Evolutionary conservation across 768 basidiomycete species (phyloP).

Genomic region (Tricholoma furcatifolium): DNA sequence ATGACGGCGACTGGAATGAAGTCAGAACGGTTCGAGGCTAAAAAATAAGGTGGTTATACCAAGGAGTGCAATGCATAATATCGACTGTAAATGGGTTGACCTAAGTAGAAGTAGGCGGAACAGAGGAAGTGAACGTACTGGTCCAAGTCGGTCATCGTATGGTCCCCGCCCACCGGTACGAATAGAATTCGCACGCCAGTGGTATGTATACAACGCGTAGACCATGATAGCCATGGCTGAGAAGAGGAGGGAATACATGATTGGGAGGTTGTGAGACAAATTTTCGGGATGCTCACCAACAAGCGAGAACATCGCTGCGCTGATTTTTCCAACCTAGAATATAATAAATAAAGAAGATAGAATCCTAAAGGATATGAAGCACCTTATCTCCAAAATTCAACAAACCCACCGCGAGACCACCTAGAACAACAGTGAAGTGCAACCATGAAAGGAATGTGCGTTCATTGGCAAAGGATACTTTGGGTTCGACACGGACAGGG

Average conservation of each 20-base stretch:
- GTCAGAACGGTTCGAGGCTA: not conserved
- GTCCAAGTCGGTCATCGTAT: constrained; percentile 94
- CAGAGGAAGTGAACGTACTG: constrained; percentile 54
- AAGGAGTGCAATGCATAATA: constrained; percentile 80
- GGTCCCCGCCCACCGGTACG: constrained; percentile 89
- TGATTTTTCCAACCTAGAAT: constrained; percentile 85
- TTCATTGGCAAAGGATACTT: constrained; percentile 94
- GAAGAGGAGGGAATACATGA: not conserved
- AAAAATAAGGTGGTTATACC: constrained; percentile 38
- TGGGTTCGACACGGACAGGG: constrained; percentile 91
- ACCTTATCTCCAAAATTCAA: constrained; percentile 98
- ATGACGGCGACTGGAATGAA: constrained; percentile 66
- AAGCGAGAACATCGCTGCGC: constrained; percentile 93
- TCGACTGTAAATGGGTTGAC: constrained; percentile 49
- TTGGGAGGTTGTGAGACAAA: constrained; percentile 6
- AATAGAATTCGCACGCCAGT: constrained; percentile 94
- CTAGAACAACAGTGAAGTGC: constrained; percentile 96
- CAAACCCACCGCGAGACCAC: constrained; percentile 92
- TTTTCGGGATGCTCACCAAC: constrained; percentile 55
- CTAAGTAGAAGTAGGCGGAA: not conserved
- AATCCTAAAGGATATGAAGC: constrained; percentile 17
- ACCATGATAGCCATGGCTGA: constrained; percentile 96
- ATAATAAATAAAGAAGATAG: not conserved
- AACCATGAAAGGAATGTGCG: constrained; percentile 98
- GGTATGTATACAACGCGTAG: constrained; percentile 93